Evolutionary conservation across 371 early-diverging fungal species (phyloP).

Genomic region (Umbelopsis sp.): DNA sequence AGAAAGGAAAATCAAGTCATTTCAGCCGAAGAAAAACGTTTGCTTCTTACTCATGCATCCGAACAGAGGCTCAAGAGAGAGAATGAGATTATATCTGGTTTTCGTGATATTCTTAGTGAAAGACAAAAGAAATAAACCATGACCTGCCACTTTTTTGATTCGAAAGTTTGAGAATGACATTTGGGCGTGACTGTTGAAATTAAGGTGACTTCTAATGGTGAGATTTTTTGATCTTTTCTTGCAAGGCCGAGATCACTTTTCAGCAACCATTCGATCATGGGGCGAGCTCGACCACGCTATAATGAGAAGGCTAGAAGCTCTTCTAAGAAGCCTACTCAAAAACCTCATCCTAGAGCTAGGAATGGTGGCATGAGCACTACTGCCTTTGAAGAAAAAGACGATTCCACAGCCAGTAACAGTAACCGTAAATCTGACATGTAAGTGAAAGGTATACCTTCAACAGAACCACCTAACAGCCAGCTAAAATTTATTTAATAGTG

Average conservation of each 20-base stretch:
- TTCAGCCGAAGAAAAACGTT: conserved; percentile 84
- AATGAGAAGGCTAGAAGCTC: conserved; percentile 63
- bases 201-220: neutral
- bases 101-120: conserved; percentile 68
- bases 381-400: conserved; percentile 22
- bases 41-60: conserved; percentile 76
- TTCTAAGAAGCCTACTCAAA: conserved; percentile 44
- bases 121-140: conserved; percentile 36
- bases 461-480: neutral
- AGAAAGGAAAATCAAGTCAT: conserved; percentile 95
- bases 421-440: conserved; percentile 13
- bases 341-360: conserved; percentile 54
- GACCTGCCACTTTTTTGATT: neutral
- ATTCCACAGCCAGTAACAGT: neutral
- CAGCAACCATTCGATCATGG: conserved; percentile 38
- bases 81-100: conserved; percentile 85
- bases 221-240: neutral
- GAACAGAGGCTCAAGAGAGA: conserved; percentile 90
- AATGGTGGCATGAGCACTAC: conserved; percentile 46
- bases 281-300: conserved; percentile 61
- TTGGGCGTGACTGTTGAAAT: conserved; percentile 4
- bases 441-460: neutral
- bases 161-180: neutral
- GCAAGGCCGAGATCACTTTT: neutral
- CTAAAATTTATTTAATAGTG: neutral